Evolutionary conservation across 2,329 filamentous ascomycete genomes (phyloP).

Genomic region (Huntiella savannae): DNA sequence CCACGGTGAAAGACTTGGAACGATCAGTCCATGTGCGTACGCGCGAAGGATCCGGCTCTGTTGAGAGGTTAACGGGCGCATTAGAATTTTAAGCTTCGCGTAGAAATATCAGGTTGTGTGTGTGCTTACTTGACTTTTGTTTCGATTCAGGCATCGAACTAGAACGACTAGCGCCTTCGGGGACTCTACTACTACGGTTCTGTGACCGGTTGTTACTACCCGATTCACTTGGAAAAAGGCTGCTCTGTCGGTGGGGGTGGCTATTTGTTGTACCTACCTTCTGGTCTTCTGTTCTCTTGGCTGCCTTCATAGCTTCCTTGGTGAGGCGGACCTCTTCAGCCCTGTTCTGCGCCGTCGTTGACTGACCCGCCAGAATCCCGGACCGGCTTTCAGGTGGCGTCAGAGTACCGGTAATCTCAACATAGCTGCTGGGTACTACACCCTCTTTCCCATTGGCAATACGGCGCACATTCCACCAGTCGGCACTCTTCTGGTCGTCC

Average conservation of each 20-base stretch:
- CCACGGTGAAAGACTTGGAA: conserved; percentile 88
- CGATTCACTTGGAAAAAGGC: conserved; percentile 47
- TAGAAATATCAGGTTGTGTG: not conserved
- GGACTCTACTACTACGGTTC: conserved; percentile 45
- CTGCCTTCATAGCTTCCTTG: conserved; percentile 54
- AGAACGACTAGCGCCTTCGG: conserved; percentile 15
- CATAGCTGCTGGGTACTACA: conserved; percentile 89
- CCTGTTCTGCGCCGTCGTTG: conserved; percentile 57
- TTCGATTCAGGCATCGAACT: conserved; percentile 23
- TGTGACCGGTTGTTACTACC: conserved; percentile 42
- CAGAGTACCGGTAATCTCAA: conserved; percentile 62
- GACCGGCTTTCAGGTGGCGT: conserved; percentile 28
- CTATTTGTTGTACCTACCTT: conserved; percentile 58
- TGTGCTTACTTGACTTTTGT: conserved; percentile 54
- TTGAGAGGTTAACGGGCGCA: not conserved
- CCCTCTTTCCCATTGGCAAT: conserved; percentile 87
- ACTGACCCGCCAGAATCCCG: conserved; percentile 34
- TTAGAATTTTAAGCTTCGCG: not conserved
- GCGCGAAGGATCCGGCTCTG: conserved; percentile 68
- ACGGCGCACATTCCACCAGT: conserved; percentile 93
- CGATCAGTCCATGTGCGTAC: conserved; percentile 89
- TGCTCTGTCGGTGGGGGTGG: conserved; percentile 63
- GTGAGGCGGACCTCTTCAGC: conserved; percentile 69
- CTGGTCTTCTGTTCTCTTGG: conserved; percentile 20
- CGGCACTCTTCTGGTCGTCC: conserved; percentile 81